Evolutionary conservation across 495 filamentous ascomycete species (phyloP).

Genomic region (Articulospora tetracladia): DNA sequence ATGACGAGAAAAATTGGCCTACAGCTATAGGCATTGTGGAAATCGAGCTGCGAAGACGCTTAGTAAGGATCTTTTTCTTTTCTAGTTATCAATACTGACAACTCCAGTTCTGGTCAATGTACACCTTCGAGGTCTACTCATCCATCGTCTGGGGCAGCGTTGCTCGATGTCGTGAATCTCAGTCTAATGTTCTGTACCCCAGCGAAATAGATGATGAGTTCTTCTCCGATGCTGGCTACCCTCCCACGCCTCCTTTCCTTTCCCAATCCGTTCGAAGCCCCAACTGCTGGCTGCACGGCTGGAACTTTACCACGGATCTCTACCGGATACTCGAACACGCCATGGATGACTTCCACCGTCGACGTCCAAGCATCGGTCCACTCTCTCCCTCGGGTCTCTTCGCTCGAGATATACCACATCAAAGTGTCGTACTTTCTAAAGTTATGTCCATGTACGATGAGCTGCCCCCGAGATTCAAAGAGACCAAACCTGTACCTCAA

Average conservation of each 20-base stretch:
- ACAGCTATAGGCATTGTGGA: constrained; percentile 38
- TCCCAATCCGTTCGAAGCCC: constrained; percentile 21
- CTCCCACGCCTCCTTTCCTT: background rate
- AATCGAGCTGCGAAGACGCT: constrained; percentile 41
- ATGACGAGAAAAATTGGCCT: constrained; percentile 49
- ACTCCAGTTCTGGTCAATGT: constrained; percentile 48
- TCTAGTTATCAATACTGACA: constrained; percentile 7
- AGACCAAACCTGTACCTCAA: constrained; percentile 17
- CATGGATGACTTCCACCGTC: constrained; percentile 32
- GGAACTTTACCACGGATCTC: constrained; percentile 49
- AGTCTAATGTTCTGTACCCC: constrained; percentile 41
- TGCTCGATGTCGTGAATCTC: constrained; percentile 40
- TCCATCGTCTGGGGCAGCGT: constrained; percentile 44
- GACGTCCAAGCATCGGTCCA: constrained; percentile 16
- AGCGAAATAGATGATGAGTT: constrained; percentile 41
- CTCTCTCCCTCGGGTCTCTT: constrained; percentile 26
- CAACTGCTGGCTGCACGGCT: constrained; percentile 43
- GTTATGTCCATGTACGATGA: constrained; percentile 37
- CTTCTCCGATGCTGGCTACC: constrained; percentile 29
- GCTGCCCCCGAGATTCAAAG: constrained; percentile 37
- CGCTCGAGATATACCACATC: constrained; percentile 22
- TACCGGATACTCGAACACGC: constrained; percentile 47
- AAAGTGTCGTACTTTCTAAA: constrained; percentile 32
- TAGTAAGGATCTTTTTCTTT: constrained; percentile 30
- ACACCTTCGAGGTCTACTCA: constrained; percentile 46